These are phyloP conservation scores for Dendrocalamus sinicus DNA, from an alignment of 176 grass and related monocot genomes.

Conservation along the genomic window DNA sequence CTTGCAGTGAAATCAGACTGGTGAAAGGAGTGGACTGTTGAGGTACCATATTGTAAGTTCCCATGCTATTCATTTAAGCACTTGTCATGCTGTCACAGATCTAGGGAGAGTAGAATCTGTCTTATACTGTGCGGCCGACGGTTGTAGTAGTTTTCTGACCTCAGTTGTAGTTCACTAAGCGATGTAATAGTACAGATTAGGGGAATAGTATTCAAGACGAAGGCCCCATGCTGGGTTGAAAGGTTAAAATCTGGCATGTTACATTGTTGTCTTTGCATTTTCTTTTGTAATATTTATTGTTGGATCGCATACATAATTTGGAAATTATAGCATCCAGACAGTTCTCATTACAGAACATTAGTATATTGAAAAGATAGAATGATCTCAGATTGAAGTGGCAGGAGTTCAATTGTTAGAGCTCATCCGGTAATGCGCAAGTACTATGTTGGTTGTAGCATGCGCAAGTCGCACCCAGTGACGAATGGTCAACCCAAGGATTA, in stretches of 20 bases:
- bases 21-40: not conserved
- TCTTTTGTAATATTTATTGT: slow-evolving; percentile 33
- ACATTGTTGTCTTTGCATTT: not conserved
- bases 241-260: slow-evolving; percentile 16
- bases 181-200: slow-evolving; percentile 12
- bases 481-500: not conserved
- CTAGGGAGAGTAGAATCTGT: slow-evolving; percentile 5
- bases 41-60: slow-evolving; percentile 29
- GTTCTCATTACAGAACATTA: not conserved
- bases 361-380: not conserved
- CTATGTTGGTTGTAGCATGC: not conserved
- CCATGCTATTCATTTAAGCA: slow-evolving; percentile 29
- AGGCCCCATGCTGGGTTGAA: not conserved
- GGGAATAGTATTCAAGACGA: slow-evolving; percentile 32
- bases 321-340: not conserved
- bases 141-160: not conserved
- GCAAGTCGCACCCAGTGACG: not conserved
- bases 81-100: slow-evolving; percentile 40
- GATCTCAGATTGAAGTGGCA: not conserved
- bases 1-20: not conserved
- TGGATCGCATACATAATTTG: slow-evolving; percentile 34
- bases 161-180: not conserved
- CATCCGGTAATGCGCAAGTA: not conserved
- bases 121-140: not conserved
- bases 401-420: not conserved